Base-by-base conservation (phyloP, 192 early-diverging fungal species). In the Oehlia diaphana region DNA sequence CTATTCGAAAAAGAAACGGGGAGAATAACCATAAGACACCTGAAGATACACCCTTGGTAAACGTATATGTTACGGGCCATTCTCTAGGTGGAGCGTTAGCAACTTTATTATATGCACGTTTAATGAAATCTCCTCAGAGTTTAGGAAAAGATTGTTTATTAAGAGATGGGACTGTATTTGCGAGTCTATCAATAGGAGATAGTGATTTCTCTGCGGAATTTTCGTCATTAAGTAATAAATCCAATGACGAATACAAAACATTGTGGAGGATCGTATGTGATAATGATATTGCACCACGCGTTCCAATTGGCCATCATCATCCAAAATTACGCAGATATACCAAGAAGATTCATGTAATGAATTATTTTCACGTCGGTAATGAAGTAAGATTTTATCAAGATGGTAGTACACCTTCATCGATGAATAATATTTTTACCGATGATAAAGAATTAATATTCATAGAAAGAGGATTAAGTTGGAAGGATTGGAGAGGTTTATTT, bases 61-160 rank as follows among this genome's bases (percentile, higher is more conserved):
- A 87, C 33, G 65, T 90, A 5, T 90, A 87, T 86, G 63, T 90
- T 9, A 86, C 89, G 5, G 89, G 89, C 10, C 89, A 90, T 76
- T 90, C 89, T 14, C 76, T 90, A 13, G 89, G 89, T 21, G 84
- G 82, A 42, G 89, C 88, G 1, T 67, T 89, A 33, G 81, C 84
- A 2, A 82, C 80, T 2, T 71, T 89, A 21, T 77, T 86, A 2
- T 86, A 86, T 81, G 81, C 85, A 14, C 77, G 87, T 4, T 84
- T 82, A 64, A 74, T 89, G 26, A 79, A 87, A 68, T 79, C 81
- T 4, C 67, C 87, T 3, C 64, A 78, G 21, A 72, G 69, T 26
- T 42, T 72, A 23, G 49, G 26, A 10, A n/a, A 37, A 37, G 7
- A 69, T 42, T 71, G 76, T 82, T 21, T 16, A 42, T 62, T 77